Conservation (phyloP, 768 basidiomycete species). For the Termitomyces sp. region DNA sequence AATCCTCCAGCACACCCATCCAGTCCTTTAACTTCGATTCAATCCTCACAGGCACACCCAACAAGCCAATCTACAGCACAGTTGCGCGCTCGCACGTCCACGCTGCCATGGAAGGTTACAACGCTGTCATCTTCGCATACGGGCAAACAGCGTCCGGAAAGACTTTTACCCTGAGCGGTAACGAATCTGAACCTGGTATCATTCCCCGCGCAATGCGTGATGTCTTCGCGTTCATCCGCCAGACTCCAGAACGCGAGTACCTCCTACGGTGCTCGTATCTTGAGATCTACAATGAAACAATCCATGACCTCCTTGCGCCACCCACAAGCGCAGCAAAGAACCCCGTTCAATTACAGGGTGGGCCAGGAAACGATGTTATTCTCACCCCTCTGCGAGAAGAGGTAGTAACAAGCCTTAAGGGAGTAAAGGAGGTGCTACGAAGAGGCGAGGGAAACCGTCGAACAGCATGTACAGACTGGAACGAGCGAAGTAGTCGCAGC, state of each 20-base stretch:
- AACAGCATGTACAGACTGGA: slow-evolving; percentile 99
- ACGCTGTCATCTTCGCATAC: slow-evolving; percentile 92
- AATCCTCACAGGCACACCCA: slow-evolving; percentile 71
- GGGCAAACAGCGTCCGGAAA: slow-evolving; percentile 81
- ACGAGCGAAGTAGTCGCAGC: slow-evolving; percentile 89
- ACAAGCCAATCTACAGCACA: slow-evolving; percentile 72
- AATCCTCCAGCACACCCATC: slow-evolving; percentile 25
- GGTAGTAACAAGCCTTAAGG: slow-evolving; percentile 86
- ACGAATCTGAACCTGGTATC: slow-evolving; percentile 83
- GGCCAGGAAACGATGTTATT: slow-evolving; percentile 47
- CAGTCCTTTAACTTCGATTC: slow-evolving; percentile 63
- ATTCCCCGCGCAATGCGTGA: slow-evolving; percentile 92
- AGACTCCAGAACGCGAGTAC: slow-evolving; percentile 78
- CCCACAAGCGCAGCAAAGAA: slow-evolving; percentile 45
- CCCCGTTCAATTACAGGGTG: slow-evolving; percentile 72
- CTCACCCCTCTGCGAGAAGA: slow-evolving; percentile 83
- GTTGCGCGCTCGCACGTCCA: slow-evolving; percentile 75
- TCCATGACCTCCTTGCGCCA: slow-evolving; percentile 81
- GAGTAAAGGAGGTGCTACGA: slow-evolving; percentile 79
- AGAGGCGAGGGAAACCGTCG: slow-evolving; percentile 83
- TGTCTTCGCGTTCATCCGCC: slow-evolving; percentile 78
- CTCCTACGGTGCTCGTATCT: slow-evolving; percentile 95
- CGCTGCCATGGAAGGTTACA: slow-evolving; percentile 96
- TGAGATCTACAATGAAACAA: slow-evolving; percentile 94
- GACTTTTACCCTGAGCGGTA: slow-evolving; percentile 59